Evolutionary conservation across 352 stramenopile genomes (phyloP).

Genomic region (Halophytophthora batemanensis): DNA sequence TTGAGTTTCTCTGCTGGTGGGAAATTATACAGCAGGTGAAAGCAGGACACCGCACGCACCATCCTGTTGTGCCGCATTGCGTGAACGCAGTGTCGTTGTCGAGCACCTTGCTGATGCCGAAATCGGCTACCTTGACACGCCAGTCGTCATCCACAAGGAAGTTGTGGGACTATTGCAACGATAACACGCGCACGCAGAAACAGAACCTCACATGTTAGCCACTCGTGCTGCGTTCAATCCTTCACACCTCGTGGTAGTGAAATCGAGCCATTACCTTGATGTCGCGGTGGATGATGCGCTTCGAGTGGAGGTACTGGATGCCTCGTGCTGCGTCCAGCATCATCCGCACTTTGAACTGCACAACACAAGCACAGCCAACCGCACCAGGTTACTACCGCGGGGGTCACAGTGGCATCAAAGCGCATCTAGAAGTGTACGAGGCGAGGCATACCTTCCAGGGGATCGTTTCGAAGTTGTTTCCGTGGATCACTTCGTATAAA

Average conservation of each 20-base stretch:
- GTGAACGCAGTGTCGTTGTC: conserved; percentile 84
- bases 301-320: conserved; percentile 89
- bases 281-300: conserved; percentile 85
- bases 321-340: conserved; percentile 85
- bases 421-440: neutral
- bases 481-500: conserved; percentile 88
- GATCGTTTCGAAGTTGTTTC: conserved; percentile 87
- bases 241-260: neutral
- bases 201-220: neutral
- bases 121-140: conserved; percentile 87
- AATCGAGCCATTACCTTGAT: conserved; percentile 64
- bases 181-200: conserved; percentile 6
- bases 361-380: neutral
- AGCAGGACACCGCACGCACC: conserved; percentile 26
- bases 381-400: conserved; percentile 7
- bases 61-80: conserved; percentile 85
- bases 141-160: conserved; percentile 88
- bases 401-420: neutral
- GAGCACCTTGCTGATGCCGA: conserved; percentile 88
- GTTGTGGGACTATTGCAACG: conserved; percentile 71
- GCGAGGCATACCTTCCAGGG: conserved; percentile 73
- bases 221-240: too few relatives aligned
- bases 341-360: conserved; percentile 88
- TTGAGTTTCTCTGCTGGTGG: neutral
- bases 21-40: neutral